A percentile compares a stretch with the other conserved stretches of the same genome.
phyloP scores from a whole-genome alignment of 768 basidiomycete species.

The Lactifluus echinatus region DNA sequence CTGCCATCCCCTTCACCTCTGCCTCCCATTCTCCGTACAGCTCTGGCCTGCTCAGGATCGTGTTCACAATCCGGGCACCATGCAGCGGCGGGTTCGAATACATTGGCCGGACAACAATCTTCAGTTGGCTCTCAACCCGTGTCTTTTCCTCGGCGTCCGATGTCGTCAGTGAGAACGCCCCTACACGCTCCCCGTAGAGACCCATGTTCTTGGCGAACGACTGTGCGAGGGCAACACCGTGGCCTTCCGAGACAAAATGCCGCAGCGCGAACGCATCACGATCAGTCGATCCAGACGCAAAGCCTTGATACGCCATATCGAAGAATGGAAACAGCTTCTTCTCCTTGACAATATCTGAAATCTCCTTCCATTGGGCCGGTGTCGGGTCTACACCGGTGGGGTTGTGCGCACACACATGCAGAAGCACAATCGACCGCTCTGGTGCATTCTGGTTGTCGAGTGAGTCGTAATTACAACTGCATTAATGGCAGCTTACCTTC shows the following conservation, averaged over 20 bases:
- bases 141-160: conserved; percentile 65
- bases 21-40: conserved; percentile 83
- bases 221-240: conserved; percentile 86
- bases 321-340: conserved; percentile 95
- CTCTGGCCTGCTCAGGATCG: conserved; percentile 66
- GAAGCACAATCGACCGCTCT: conserved; percentile 72
- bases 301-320: conserved; percentile 99
- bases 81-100: conserved; percentile 96
- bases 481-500: conserved; percentile 38
- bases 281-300: conserved; percentile 87
- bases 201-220: conserved; percentile 99
- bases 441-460: conserved; percentile 30
- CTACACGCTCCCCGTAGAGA: conserved; percentile 95
- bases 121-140: conserved; percentile 87
- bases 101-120: conserved; percentile 92
- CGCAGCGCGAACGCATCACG: conserved; percentile 93
- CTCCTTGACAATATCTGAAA: conserved; percentile 82
- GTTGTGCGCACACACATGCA: conserved; percentile 98
- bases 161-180: conserved; percentile 84
- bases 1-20: conserved; percentile 94
- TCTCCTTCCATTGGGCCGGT: conserved; percentile 82
- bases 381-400: conserved; percentile 98
- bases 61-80: conserved; percentile 78
- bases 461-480: background rate
- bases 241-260: conserved; percentile 85